phyloP scores from a whole-genome alignment of 176 grass and related monocot species.

The Alopecurus myosuroides region DNA sequence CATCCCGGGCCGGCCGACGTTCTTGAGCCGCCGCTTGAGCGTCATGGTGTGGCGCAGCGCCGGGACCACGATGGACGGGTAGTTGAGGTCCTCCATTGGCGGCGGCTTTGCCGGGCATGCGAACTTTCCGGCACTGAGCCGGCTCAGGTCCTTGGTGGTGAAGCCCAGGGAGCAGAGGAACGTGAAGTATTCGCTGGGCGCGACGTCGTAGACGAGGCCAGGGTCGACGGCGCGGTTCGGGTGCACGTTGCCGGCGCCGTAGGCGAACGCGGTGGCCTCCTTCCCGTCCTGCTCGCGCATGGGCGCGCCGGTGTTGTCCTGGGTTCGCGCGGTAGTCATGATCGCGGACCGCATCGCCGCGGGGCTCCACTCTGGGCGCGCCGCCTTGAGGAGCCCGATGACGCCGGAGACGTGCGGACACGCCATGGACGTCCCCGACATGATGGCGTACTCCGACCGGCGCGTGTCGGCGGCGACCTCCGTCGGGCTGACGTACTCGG shows the following conservation, averaged over 20 bases:
- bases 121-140: constrained; percentile 32
- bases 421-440: constrained; percentile 78
- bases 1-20: constrained; percentile 42
- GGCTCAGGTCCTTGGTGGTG: neutral
- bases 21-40: constrained; percentile 52
- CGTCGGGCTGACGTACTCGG: constrained; percentile 36
- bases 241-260: constrained; percentile 67
- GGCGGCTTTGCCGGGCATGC: constrained; percentile 30
- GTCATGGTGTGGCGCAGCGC: constrained; percentile 25
- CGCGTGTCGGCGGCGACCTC: constrained; percentile 20
- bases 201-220: constrained; percentile 65
- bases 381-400: constrained; percentile 41
- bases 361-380: constrained; percentile 61
- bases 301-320: constrained; percentile 53
- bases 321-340: constrained; percentile 69
- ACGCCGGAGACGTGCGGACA: constrained; percentile 69
- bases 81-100: constrained; percentile 68
- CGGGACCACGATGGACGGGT: constrained; percentile 61
- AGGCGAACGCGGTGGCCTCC: constrained; percentile 48
- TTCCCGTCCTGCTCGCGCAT: constrained; percentile 38
- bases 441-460: constrained; percentile 47
- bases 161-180: constrained; percentile 70
- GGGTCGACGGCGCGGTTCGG: constrained; percentile 66
- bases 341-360: constrained; percentile 58
- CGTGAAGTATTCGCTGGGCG: constrained; percentile 44